These are phyloP conservation scores for Rubroshorea leprosula DNA, from an alignment of 345 rosid genomes.

Conservation along the genomic window DNA sequence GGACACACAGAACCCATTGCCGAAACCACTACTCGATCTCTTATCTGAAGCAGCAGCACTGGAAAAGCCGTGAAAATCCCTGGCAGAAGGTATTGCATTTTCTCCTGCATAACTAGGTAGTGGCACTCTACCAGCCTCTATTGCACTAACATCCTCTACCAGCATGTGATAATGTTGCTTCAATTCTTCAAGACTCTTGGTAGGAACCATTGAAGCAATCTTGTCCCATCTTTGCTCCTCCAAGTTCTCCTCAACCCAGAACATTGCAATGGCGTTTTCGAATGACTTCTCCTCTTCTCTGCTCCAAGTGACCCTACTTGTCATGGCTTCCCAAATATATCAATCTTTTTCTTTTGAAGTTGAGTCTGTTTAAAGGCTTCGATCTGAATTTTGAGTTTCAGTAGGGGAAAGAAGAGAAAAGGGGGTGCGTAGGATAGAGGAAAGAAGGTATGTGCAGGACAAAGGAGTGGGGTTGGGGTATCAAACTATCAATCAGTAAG, in stretches of 20 bases:
- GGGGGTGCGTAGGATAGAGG: constrained; percentile 34
- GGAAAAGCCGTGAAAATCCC: constrained; percentile 35
- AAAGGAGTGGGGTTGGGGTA: constrained; percentile 17
- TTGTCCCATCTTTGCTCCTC: constrained; percentile 55
- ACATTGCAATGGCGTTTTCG: constrained; percentile 71
- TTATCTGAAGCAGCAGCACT: constrained; percentile 27
- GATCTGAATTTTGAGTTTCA: too few relatives aligned
- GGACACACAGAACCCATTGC: constrained; percentile 40
- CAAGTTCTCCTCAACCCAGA: constrained; percentile 44
- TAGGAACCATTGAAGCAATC: constrained; percentile 67
- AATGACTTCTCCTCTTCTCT: constrained; percentile 80
- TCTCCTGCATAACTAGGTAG: constrained; percentile 55
- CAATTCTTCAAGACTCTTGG: constrained; percentile 44
- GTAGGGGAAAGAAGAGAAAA: background rate
- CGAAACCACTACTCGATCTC: constrained; percentile 34
- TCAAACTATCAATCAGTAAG: background rate
- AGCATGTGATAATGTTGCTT: constrained; percentile 56
- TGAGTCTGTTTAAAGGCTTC: too few relatives aligned
- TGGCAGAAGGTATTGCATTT: constrained; percentile 38
- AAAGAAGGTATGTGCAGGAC: constrained; percentile 33
- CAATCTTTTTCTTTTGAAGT: constrained; percentile 1
- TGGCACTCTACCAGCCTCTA: constrained; percentile 61
- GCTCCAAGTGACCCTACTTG: constrained; percentile 51
- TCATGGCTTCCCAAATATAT: constrained; percentile 28
- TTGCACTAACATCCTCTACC: constrained; percentile 63